phyloP scores from a whole-genome alignment of 2,329 filamentous ascomycete genomes.

The Camillea tinctor region DNA sequence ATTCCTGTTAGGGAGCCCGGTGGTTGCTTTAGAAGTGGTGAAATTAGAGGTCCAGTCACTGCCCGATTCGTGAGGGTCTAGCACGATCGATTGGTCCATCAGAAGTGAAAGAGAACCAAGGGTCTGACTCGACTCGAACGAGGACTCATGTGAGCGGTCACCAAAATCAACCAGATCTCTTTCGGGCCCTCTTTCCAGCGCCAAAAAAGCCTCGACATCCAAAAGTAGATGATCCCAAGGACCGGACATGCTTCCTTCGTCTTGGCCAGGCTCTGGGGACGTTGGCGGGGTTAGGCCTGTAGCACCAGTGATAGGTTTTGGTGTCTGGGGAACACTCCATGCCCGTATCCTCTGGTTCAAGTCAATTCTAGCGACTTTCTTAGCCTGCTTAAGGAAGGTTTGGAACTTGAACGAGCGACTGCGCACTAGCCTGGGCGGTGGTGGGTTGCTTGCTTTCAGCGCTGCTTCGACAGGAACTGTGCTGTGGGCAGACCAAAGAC shows the following conservation, averaged over 20 bases:
- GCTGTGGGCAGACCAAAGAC: slow-evolving; percentile 64
- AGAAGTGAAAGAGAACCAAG: slow-evolving; percentile 66
- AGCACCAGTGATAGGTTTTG: slow-evolving; percentile 36
- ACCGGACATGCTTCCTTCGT: slow-evolving; percentile 21
- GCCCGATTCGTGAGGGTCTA: slow-evolving; percentile 72
- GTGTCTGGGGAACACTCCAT: slow-evolving; percentile 62
- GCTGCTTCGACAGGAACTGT: slow-evolving; percentile 56
- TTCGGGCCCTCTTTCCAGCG: slow-evolving; percentile 61
- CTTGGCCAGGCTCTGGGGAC: slow-evolving; percentile 19
- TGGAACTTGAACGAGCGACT: slow-evolving; percentile 70
- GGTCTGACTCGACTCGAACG: slow-evolving; percentile 73
- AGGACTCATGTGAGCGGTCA: slow-evolving; percentile 70
- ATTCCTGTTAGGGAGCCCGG: slow-evolving; percentile 36
- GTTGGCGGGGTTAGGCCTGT: slow-evolving; percentile 35
- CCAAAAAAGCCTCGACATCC: slow-evolving; percentile 60
- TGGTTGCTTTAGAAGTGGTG: slow-evolving; percentile 27
- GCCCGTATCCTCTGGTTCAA: slow-evolving; percentile 72
- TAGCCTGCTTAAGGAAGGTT: slow-evolving; percentile 73
- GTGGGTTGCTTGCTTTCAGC: slow-evolving; percentile 58
- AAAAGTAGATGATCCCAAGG: slow-evolving; percentile 53
- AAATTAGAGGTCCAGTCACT: slow-evolving; percentile 58
- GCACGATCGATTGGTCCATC: slow-evolving; percentile 73
- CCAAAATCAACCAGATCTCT: slow-evolving; percentile 61
- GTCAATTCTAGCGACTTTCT: slow-evolving; percentile 66
- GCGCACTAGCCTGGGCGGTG: slow-evolving; percentile 65